Evolutionary conservation across 2,329 filamentous ascomycete genomes (phyloP), one percentile per base, ranked within the genome.

Genomic region (Cordyceps javanica): DNA sequence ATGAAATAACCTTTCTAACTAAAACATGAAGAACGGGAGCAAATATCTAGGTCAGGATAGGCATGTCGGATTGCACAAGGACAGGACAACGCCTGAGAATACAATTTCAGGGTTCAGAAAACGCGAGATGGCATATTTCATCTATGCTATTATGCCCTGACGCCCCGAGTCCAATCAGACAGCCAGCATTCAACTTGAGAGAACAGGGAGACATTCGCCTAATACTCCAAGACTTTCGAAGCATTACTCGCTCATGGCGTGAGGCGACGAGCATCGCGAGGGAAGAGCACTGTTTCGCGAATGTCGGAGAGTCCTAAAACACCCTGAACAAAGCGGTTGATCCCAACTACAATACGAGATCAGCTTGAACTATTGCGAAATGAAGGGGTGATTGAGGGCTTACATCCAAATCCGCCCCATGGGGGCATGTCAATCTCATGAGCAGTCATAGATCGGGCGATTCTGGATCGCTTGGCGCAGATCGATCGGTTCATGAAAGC

Each of bases 341-440:
- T 14, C 10, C 34, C 49, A 32, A 52, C 49, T 52, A 13, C 10
- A 28, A 5, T 23, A n/a, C 13, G 5, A n/a, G 2, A 14, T 53
- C 30, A 53, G 50, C 23, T 30, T 28, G 4, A 8, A n/a, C 19
- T 6, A 42, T 5, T 19, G 19, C 30, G 11, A 42, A 28, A n/a
- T 16, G n/a, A 39, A 53, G 13, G 2, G 2, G 50, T 2, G 1
- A 28, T 26, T 39, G 36, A n/a, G 3, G 3, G 28, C 50, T 39
- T 42, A 53, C 34, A 11, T 28, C 36, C 50, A 23, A 53, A 39
- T n/a, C 50, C 50, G 32, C 50, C 50, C 50, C 36, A 53, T 28
- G 50, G 50, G 6, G 50, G 50, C 50, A 53, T 53, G 21, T 34
- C 49, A 28, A 41, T 41, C 50, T 53, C 36, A 42, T 42, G 34